Percentiles rank a stretch among this genome's conserved stretches.
phyloP scores from a whole-genome alignment of 1,284 basidiomycete species.

The Sutorius eximius region DNA sequence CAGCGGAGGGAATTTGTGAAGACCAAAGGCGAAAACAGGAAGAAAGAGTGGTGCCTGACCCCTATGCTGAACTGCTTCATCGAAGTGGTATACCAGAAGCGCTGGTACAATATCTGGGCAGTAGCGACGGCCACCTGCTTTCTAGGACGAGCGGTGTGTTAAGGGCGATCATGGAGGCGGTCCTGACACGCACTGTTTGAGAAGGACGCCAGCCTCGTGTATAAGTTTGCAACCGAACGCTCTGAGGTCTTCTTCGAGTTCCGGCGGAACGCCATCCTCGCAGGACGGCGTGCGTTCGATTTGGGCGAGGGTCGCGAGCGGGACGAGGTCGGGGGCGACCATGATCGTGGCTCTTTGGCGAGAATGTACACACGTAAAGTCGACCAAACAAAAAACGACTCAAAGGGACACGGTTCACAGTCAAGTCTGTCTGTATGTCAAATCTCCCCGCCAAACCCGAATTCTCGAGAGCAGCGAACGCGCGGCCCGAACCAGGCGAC shows the following conservation, averaged over 20 bases:
- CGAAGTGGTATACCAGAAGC: conserved; percentile 96
- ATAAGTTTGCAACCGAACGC: conserved; percentile 91
- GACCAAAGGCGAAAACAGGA: not conserved
- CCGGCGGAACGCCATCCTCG: conserved; percentile 76
- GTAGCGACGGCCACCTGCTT: conserved; percentile 97
- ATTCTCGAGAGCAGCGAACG: conserved; percentile 20
- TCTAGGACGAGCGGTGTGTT: conserved; percentile 42
- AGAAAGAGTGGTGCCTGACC: conserved; percentile 46
- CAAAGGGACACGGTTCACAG: not conserved
- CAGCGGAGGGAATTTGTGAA: conserved; percentile 7
- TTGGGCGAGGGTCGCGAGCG: conserved; percentile 81
- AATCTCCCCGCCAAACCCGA: conserved; percentile 38
- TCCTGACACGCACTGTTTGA: conserved; percentile 70
- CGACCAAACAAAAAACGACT: conserved; percentile 22
- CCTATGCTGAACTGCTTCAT: conserved; percentile 91
- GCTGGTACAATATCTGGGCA: conserved; percentile 93
- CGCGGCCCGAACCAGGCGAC: conserved; percentile 24
- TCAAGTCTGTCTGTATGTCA: conserved; percentile 23
- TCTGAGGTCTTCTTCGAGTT: conserved; percentile 85
- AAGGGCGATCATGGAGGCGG: not conserved
- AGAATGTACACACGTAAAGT: conserved; percentile 9
- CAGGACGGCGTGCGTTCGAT: conserved; percentile 78
- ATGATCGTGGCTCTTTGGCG: not conserved
- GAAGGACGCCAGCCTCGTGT: conserved; percentile 88
- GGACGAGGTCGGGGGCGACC: conserved; percentile 65